These are phyloP conservation scores for Diplodia seriata DNA, from an alignment of 2,329 filamentous ascomycete genomes.

Conservation along the genomic window DNA sequence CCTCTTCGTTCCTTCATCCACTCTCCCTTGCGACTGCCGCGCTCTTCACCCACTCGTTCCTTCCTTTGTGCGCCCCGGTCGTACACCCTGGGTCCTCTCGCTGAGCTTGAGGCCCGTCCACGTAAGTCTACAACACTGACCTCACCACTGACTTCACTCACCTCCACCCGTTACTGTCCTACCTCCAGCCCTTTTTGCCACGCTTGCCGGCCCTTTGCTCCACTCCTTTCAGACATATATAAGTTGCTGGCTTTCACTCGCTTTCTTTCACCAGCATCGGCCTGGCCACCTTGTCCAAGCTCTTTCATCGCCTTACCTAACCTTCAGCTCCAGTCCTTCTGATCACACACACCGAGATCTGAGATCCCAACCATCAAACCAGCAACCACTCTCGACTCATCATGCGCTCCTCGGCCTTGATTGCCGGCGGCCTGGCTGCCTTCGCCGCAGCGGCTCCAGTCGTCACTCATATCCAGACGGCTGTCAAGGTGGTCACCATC, in stretches of 20 bases:
- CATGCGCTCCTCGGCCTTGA: conserved; percentile 20
- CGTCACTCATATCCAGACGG: neutral
- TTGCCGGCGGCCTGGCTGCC: conserved; percentile 13
- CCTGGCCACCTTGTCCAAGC: conserved; percentile 1
- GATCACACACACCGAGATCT: neutral
- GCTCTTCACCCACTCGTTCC: neutral
- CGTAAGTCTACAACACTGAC: conserved; percentile 14
- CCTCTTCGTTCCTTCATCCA: neutral
- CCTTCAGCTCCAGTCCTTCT: conserved; percentile 13
- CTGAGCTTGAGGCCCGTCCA: conserved; percentile 28
- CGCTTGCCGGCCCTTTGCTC: neutral
- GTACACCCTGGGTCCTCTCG: conserved; percentile 17
- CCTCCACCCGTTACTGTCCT: neutral
- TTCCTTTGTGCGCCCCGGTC: conserved; percentile 17
- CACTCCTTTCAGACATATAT: conserved; percentile 12
- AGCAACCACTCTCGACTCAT: neutral
- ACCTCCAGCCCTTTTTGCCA: conserved; percentile 7
- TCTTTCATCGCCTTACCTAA: conserved; percentile 1
- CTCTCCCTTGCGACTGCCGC: conserved; percentile 10
- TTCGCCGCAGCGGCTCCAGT: conserved; percentile 7
- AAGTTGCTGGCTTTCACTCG: neutral
- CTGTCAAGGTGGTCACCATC: conserved; percentile 1
- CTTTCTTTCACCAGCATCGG: neutral
- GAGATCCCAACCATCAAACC: neutral
- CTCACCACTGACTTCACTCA: neutral